phyloP scores from a whole-genome alignment of 495 filamentous ascomycete genomes.

The Xylaria palmicola region DNA sequence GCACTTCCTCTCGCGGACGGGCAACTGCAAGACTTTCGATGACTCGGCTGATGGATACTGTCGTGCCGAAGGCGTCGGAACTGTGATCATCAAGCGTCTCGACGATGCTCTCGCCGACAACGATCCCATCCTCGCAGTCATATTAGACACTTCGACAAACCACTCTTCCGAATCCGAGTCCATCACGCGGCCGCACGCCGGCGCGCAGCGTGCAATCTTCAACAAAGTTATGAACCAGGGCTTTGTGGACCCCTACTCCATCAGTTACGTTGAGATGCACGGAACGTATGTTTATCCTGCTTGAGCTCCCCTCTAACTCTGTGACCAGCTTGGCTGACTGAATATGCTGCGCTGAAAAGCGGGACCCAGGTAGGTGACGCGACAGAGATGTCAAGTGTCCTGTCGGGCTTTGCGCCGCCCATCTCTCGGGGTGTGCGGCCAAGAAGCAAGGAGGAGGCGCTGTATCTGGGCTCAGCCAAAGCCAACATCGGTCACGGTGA shows the following conservation, averaged over 20 bases:
- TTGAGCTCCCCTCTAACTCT: slow-evolving; percentile 79
- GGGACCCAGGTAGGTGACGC: slow-evolving; percentile 70
- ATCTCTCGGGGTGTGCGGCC: neutral
- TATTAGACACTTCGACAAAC: slow-evolving; percentile 39
- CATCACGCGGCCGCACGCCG: slow-evolving; percentile 63
- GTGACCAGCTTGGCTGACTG: slow-evolving; percentile 60
- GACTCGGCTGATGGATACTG: slow-evolving; percentile 57
- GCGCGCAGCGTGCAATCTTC: slow-evolving; percentile 60
- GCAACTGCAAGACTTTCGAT: slow-evolving; percentile 28
- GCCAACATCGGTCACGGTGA: slow-evolving; percentile 78
- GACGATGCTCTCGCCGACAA: slow-evolving; percentile 49
- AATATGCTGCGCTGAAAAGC: slow-evolving; percentile 24
- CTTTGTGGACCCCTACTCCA: slow-evolving; percentile 49
- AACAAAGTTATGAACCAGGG: slow-evolving; percentile 55
- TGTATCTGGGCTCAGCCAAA: slow-evolving; percentile 72
- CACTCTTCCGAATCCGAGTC: slow-evolving; percentile 50
- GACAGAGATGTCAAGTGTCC: slow-evolving; percentile 64
- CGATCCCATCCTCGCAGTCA: slow-evolving; percentile 45
- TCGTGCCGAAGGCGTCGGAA: slow-evolving; percentile 44
- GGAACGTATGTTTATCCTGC: slow-evolving; percentile 71
- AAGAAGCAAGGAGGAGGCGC: slow-evolving; percentile 32
- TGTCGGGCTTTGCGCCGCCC: slow-evolving; percentile 62
- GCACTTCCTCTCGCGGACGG: slow-evolving; percentile 39
- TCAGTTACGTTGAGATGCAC: slow-evolving; percentile 71
- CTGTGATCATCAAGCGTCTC: slow-evolving; percentile 45